Evolutionary conservation across 768 basidiomycete genomes (phyloP), one percentile per base, ranked within the genome.

Genomic region (Phaeotremella skinneri): DNA sequence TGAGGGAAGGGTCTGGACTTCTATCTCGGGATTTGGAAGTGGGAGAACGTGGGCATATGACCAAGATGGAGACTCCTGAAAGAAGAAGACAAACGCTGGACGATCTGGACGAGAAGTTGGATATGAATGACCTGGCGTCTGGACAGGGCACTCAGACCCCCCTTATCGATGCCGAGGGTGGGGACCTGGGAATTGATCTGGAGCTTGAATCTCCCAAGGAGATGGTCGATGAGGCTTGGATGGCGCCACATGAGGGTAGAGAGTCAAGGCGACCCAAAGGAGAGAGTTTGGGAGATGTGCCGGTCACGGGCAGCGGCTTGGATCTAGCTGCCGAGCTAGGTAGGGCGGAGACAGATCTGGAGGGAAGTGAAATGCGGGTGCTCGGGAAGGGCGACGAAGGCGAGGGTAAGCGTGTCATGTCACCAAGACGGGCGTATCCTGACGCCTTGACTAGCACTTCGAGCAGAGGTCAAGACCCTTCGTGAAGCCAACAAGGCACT

Each of bases 401-500:
- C 5, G 64, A 65, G 30, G 62, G 59, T 66, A n/a, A 17, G 63
- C 56, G 43, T n/a, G 31, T 27, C n/a, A 54, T 9, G 16, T 32
- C 4, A 25, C 23, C 17, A 6, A 13, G 6, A 45, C 13, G 11
- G 39, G 21, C 52, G 30, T 16, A 54, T 30, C 6, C 49, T 17
- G n/a, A 26, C 26, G 34, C 29, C 21, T 30, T 16, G 17, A 20
- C 3, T 49, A 85, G 79, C 85, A n/a, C 78, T 98, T 53, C 83
- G 87, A 32, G 83, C 80, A 11, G 94, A 98, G 77, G 87, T 96
- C 74, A 94, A 94, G 77, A 86, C 85, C 29, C 84, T 98, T 77
- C 89, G 88, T 75, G 93, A 96, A 74, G 91, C 91, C 43, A 97
- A 96, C 81, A 94, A 94, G 76, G 93, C 93, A 0, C 80, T 98